phyloP scores from a whole-genome alignment of 306 rosid species.

The Sophora flavescens region DNA sequence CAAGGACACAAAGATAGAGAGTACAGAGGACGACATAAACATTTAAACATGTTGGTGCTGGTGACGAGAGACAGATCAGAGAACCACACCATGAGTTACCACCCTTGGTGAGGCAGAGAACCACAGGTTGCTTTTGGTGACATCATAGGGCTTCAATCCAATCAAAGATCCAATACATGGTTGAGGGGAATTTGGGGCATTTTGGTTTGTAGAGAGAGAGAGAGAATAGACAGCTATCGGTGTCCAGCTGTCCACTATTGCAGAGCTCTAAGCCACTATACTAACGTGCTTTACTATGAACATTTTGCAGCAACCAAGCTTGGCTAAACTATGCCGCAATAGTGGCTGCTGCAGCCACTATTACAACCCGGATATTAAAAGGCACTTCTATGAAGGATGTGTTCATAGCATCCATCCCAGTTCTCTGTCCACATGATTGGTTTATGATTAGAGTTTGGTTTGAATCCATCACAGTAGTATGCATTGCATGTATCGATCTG shows the following conservation, averaged over 20 bases:
- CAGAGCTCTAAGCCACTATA: not conserved
- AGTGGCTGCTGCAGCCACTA: conserved; percentile 22
- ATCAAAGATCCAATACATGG: not conserved
- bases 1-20: not conserved
- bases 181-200: not conserved
- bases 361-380: conserved; percentile 33
- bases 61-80: not conserved
- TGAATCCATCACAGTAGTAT: conserved; percentile 94
- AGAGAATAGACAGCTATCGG: not conserved
- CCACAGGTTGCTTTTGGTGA: not conserved
- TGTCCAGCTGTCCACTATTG: not conserved
- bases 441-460: conserved; percentile 76
- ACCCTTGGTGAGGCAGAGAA: not conserved
- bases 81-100: conserved; percentile 7
- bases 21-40: conserved; percentile 1
- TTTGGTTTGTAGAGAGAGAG: not conserved
- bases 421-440: conserved; percentile 90
- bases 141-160: conserved; percentile 5
- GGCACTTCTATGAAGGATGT: conserved; percentile 38
- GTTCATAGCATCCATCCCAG: conserved; percentile 97
- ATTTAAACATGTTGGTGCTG: not conserved
- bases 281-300: not conserved
- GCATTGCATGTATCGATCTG: conserved; percentile 96
- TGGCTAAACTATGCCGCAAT: not conserved
- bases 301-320: not conserved